These are phyloP conservation scores for Yamadazyma akitaensis DNA, from an alignment of 805 yeast species.

Conservation along the genomic window DNA sequence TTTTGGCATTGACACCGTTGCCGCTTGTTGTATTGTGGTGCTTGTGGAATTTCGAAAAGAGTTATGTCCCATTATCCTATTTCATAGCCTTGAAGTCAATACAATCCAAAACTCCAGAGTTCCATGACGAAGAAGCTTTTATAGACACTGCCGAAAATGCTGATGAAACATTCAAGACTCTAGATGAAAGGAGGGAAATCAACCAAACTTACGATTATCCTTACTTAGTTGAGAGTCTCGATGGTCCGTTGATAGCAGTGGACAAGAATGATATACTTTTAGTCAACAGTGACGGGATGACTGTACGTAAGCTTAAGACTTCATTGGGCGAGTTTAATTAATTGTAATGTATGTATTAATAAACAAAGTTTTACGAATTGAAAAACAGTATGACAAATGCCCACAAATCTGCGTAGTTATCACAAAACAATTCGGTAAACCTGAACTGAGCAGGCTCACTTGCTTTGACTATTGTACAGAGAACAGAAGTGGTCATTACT, in stretches of 20 bases:
- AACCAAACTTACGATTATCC: conserved; percentile 78
- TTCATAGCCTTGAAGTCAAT: conserved; percentile 88
- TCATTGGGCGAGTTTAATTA: conserved; percentile 9
- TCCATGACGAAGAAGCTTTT: conserved; percentile 2
- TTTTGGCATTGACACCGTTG: conserved; percentile 69
- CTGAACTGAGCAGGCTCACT: background rate
- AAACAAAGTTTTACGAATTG: too few relatives aligned
- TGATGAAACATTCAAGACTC: conserved; percentile 43
- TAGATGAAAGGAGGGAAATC: conserved; percentile 75
- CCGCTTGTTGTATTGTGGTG: conserved; percentile 66
- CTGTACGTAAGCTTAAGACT: conserved; percentile 21
- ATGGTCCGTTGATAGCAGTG: conserved; percentile 56
- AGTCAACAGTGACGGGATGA: conserved; percentile 15
- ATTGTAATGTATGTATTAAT: background rate
- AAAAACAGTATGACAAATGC: background rate
- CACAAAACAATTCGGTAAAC: background rate
- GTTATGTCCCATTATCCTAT: conserved; percentile 73
- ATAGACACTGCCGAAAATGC: conserved; percentile 6
- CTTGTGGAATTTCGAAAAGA: conserved; percentile 77
- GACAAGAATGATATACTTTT: conserved; percentile 7
- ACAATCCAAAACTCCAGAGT: conserved; percentile 20
- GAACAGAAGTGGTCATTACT: conserved; percentile 6
- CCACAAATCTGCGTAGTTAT: conserved; percentile 4
- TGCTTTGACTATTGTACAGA: conserved; percentile 8
- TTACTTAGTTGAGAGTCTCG: conserved; percentile 60